Evolutionary conservation across 1,284 basidiomycete species (phyloP).

Genomic region (Trichosporon sp.): DNA sequence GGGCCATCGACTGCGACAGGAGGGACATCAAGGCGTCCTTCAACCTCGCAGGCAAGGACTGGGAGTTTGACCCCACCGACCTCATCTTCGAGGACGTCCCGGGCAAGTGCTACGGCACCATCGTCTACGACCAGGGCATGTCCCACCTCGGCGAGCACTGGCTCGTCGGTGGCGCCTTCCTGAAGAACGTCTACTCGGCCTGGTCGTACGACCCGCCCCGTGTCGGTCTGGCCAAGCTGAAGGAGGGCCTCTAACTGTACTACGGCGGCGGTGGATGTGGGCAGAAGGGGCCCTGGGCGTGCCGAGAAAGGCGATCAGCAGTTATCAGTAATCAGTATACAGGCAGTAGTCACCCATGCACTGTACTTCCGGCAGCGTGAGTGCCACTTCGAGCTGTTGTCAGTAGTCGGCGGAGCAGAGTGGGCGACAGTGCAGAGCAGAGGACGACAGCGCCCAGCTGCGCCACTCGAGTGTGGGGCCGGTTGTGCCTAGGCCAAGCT

Average conservation of each 20-base stretch:
- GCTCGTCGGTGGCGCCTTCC: conserved; percentile 16
- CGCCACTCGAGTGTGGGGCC: too few species aligned
- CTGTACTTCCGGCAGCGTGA: too few species aligned
- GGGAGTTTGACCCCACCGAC: conserved; percentile 6
- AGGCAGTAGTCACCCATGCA: too few species aligned
- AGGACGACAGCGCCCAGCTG: too few species aligned
- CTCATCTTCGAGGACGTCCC: neutral
- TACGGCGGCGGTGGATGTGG: too few species aligned
- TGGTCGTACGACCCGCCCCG: conserved; percentile 5
- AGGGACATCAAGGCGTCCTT: conserved; percentile 60
- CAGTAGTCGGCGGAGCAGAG: too few species aligned
- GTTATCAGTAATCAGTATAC: neutral
- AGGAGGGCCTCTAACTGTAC: neutral
- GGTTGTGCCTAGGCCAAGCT: neutral
- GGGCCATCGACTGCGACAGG: conserved; percentile 60
- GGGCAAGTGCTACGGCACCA: neutral
- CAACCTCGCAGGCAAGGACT: conserved; percentile 54
- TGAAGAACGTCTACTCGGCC: conserved; percentile 19
- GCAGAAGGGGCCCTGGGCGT: too few species aligned
- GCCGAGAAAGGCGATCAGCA: too few species aligned
- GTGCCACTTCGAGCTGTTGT: too few species aligned
- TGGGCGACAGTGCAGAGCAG: too few species aligned
- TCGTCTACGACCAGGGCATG: neutral
- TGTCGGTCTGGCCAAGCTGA: conserved; percentile 15
- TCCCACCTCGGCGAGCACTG: conserved; percentile 1